Conservation (phyloP, 495 filamentous ascomycete species). For the Aspergillus cristatus region DNA sequence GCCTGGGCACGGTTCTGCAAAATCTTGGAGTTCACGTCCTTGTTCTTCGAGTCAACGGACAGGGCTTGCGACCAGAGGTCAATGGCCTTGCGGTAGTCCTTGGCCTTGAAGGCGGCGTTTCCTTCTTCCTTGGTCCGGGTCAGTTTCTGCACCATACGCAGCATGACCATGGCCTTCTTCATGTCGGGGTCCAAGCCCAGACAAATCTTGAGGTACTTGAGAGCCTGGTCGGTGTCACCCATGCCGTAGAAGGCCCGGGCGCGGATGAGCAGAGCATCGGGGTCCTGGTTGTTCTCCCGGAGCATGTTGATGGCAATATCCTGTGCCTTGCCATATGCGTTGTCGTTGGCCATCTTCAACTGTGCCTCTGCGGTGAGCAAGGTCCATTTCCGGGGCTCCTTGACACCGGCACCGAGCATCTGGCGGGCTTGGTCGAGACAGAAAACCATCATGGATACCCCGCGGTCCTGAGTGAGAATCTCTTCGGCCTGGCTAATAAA, state of each 20-base stretch:
- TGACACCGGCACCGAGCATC: conserved; percentile 60
- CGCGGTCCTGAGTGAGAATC: conserved; percentile 57
- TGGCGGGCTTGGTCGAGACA: conserved; percentile 84
- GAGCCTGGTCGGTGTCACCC: conserved; percentile 89
- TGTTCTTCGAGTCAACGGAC: conserved; percentile 81
- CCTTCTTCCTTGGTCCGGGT: conserved; percentile 90
- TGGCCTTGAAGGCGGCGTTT: conserved; percentile 80
- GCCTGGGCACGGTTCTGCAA: conserved; percentile 86
- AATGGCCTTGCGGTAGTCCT: conserved; percentile 66
- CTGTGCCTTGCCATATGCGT: conserved; percentile 83
- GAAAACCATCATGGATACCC: conserved; percentile 83
- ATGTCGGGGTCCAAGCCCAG: conserved; percentile 87
- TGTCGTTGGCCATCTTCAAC: conserved; percentile 82
- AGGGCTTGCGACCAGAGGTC: conserved; percentile 78
- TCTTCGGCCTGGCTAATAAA: conserved; percentile 77
- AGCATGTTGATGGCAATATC: conserved; percentile 83
- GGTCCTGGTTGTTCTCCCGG: conserved; percentile 78
- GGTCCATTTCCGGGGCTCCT: conserved; percentile 83
- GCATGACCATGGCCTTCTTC: conserved; percentile 71
- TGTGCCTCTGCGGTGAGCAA: conserved; percentile 91
- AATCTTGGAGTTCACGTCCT: conserved; percentile 88
- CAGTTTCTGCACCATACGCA: conserved; percentile 81
- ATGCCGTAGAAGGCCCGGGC: conserved; percentile 81
- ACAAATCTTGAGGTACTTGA: conserved; percentile 88
- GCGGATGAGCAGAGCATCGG: conserved; percentile 84